phyloP scores from a whole-genome alignment of 345 rosid genomes.

The Pugionium cornutum region DNA sequence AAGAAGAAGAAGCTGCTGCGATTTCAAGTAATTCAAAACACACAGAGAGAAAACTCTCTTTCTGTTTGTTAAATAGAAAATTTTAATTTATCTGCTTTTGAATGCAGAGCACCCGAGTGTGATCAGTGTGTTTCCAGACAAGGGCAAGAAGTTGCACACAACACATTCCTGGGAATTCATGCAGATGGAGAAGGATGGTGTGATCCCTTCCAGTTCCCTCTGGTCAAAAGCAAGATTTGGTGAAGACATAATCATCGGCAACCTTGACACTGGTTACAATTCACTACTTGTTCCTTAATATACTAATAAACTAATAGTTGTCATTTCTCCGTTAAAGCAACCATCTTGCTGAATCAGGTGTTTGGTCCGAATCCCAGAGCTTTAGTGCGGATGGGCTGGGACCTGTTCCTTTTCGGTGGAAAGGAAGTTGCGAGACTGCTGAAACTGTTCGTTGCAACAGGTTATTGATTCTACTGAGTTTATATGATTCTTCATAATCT shows the following conservation, averaged over 20 bases:
- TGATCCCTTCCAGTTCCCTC: constrained; percentile 16
- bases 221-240: constrained; percentile 28
- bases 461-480: background rate
- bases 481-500: background rate
- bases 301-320: background rate
- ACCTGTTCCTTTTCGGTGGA: constrained; percentile 45
- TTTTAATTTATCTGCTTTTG: background rate
- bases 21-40: constrained; percentile 9
- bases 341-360: constrained; percentile 44
- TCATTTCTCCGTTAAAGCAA: background rate
- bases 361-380: constrained; percentile 71
- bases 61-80: background rate
- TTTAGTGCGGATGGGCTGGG: constrained; percentile 53
- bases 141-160: constrained; percentile 18
- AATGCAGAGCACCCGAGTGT: constrained; percentile 20
- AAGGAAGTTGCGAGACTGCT: constrained; percentile 13
- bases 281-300: background rate
- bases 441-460: constrained; percentile 17
- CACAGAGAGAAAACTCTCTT: background rate
- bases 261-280: constrained; percentile 55
- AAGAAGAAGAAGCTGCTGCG: constrained; percentile 21
- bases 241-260: constrained; percentile 27
- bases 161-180: constrained; percentile 21
- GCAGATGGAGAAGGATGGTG: constrained; percentile 22
- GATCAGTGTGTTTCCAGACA: constrained; percentile 17